Conservation (phyloP, 148 eudicot species). For the Rhododendron henanense region DNA sequence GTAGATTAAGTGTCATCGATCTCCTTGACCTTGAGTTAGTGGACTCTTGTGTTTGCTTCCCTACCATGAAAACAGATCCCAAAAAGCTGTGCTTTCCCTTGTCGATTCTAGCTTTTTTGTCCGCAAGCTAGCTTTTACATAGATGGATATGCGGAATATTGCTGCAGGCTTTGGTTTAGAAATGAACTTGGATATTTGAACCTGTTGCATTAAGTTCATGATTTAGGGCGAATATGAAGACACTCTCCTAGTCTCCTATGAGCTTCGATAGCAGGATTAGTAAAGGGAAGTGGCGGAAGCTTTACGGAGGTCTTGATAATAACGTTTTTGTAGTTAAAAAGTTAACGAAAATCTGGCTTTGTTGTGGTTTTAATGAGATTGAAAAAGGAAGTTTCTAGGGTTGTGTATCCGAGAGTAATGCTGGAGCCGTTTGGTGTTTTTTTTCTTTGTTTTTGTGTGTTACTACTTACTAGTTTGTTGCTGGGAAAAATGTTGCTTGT, state of each 20-base stretch:
- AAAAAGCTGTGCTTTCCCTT: background rate
- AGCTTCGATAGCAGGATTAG: background rate
- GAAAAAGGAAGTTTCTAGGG: background rate
- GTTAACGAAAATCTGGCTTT: background rate
- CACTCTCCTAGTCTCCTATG: background rate
- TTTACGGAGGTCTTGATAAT: background rate
- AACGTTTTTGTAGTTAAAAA: background rate
- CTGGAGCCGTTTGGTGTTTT: background rate
- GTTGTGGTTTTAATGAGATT: background rate
- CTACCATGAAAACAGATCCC: background rate
- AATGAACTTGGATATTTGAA: background rate
- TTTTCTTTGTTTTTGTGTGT: background rate
- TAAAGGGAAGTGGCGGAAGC: background rate
- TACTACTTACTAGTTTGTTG: background rate
- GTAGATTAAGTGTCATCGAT: background rate
- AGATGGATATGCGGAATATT: background rate
- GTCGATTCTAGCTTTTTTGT: background rate
- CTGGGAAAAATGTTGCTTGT: background rate
- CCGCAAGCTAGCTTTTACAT: background rate
- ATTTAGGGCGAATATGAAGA: background rate
- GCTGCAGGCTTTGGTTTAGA: background rate
- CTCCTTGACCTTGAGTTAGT: background rate
- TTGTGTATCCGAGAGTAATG: background rate
- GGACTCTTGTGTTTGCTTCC: background rate
- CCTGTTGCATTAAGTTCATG: background rate